Evolutionary conservation across 495 filamentous ascomycete species (phyloP).

Genomic region (Podospora didyma): DNA sequence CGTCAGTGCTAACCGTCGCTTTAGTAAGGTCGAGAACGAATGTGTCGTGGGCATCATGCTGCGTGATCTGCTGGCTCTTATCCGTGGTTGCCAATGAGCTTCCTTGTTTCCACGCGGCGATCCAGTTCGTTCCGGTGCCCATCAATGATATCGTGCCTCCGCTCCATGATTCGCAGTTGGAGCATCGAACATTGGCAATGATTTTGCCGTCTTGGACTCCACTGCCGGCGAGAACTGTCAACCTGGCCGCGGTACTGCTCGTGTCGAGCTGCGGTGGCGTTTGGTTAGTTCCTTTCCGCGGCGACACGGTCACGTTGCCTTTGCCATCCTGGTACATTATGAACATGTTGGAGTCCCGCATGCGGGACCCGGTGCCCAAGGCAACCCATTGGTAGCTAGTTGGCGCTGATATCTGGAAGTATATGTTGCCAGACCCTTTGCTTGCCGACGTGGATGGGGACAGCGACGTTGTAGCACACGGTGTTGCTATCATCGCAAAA

Average conservation of each 20-base stretch:
- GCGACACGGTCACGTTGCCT: constrained; percentile 60
- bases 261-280: constrained; percentile 50
- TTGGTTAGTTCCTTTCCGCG: constrained; percentile 53
- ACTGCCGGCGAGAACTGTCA: constrained; percentile 58
- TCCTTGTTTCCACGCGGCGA: constrained; percentile 62
- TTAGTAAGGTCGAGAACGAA: constrained; percentile 55
- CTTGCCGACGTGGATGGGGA: constrained; percentile 39
- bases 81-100: constrained; percentile 51
- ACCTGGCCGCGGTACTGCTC: constrained; percentile 32
- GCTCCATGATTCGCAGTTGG: constrained; percentile 46
- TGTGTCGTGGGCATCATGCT: constrained; percentile 54
- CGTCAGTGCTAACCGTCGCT: constrained; percentile 49
- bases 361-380: constrained; percentile 57
- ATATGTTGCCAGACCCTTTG: constrained; percentile 48
- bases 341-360: constrained; percentile 66
- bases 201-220: constrained; percentile 50
- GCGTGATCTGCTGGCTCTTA: constrained; percentile 42
- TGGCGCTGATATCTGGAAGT: constrained; percentile 63
- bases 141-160: constrained; percentile 57
- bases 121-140: constrained; percentile 52
- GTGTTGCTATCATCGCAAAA: constrained; percentile 24
- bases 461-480: constrained; percentile 44
- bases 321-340: constrained; percentile 58
- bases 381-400: constrained; percentile 59
- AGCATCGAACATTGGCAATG: constrained; percentile 57